These are phyloP conservation scores for Cyphellophora attinorum DNA, from an alignment of 2,329 filamentous ascomycete genomes.

Conservation along the genomic window DNA sequence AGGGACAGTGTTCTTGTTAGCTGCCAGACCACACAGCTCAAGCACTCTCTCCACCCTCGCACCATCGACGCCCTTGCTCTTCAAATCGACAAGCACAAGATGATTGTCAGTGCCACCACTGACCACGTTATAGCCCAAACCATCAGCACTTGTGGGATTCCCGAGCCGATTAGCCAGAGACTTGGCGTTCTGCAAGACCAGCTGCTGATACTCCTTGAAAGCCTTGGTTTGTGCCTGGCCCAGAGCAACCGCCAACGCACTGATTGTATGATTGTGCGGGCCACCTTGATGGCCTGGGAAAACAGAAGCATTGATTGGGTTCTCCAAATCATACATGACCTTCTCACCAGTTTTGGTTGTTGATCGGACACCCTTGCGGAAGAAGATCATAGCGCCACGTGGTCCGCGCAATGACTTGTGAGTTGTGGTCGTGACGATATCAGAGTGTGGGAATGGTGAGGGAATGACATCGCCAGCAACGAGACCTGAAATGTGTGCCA, in stretches of 20 bases:
- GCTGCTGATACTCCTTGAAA: conserved; percentile 86
- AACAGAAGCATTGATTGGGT: conserved; percentile 88
- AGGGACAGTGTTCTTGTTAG: conserved; percentile 99
- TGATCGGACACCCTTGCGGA: conserved; percentile 79
- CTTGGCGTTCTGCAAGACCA: conserved; percentile 84
- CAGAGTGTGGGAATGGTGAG: conserved; percentile 77
- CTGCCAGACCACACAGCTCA: conserved; percentile 96
- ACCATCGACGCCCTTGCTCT: conserved; percentile 78
- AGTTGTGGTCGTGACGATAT: conserved; percentile 94
- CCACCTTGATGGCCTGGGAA: conserved; percentile 98
- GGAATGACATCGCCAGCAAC: conserved; percentile 87
- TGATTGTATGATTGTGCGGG: conserved; percentile 98
- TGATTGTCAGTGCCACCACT: conserved; percentile 96
- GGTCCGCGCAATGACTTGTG: conserved; percentile 96
- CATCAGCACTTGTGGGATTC: conserved; percentile 39
- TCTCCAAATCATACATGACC: conserved; percentile 80
- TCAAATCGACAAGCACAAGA: conserved; percentile 84
- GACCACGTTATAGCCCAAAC: conserved; percentile 78
- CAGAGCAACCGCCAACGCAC: conserved; percentile 83
- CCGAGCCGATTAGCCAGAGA: conserved; percentile 60
- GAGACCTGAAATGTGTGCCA: conserved; percentile 94
- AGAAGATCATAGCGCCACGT: conserved; percentile 97
- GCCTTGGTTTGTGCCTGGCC: conserved; percentile 85
- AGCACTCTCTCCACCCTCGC: conserved; percentile 89
- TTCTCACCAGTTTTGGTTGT: conserved; percentile 82